Conservation (phyloP, 257 asterid species). For the Solanum bukasovii region DNA sequence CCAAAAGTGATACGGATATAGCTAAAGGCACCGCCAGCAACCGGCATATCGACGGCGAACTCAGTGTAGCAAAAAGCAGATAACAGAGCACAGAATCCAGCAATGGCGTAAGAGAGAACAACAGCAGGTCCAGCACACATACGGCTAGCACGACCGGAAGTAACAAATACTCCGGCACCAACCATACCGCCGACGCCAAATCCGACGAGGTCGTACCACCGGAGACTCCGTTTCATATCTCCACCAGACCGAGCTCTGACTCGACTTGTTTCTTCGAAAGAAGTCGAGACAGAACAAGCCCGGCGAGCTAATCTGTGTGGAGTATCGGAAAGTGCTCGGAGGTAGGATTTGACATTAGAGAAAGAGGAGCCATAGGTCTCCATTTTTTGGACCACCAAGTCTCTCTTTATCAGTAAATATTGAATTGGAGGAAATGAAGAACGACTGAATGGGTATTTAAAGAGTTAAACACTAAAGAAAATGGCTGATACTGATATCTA, state of each 20-base stretch:
- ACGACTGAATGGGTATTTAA: not conserved
- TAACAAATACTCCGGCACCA: constrained; percentile 95
- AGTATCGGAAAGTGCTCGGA: constrained; percentile 74
- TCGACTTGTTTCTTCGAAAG: constrained; percentile 44
- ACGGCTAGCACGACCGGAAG: constrained; percentile 65
- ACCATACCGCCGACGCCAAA: constrained; percentile 96
- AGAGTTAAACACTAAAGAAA: not conserved
- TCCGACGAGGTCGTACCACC: constrained; percentile 75
- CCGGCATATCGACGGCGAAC: constrained; percentile 96
- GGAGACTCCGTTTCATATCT: constrained; percentile 55
- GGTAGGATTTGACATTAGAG: constrained; percentile 45
- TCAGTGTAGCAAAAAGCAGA: constrained; percentile 97
- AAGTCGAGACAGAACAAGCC: constrained; percentile 57
- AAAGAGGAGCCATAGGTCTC: constrained; percentile 36
- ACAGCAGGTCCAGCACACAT: constrained; percentile 82
- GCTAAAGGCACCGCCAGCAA: constrained; percentile 97
- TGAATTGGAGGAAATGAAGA: not conserved
- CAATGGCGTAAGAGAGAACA: constrained; percentile 82
- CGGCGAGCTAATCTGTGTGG: constrained; percentile 62
- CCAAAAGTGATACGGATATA: constrained; percentile 91
- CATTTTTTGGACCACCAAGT: not conserved
- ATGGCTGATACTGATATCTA: not conserved
- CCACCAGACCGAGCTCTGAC: constrained; percentile 51
- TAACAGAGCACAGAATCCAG: constrained; percentile 89
- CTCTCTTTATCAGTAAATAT: not conserved